Percentiles rank a stretch among this genome's conserved stretches.
Conservation (phyloP, 2,329 filamentous ascomycete genomes). For the Aureobasidium sp. region DNA sequence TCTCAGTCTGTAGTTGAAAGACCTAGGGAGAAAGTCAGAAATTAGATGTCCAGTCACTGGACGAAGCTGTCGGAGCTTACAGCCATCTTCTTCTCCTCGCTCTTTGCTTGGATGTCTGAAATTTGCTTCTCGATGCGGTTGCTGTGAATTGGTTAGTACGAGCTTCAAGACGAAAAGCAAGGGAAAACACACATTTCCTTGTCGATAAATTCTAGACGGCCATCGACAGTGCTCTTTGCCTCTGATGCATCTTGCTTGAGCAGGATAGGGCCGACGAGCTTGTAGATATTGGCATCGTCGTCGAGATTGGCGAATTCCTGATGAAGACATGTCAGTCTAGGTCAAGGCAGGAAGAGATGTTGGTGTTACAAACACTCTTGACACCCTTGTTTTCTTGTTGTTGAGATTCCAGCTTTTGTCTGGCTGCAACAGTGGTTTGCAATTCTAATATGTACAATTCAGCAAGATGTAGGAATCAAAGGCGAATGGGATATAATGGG, state of each 20-base stretch:
- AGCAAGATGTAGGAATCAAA: not conserved
- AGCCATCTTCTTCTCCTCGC: conserved; percentile 59
- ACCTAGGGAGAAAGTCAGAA: conserved; percentile 27
- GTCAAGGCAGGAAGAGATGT: not conserved
- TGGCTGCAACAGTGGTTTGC: conserved; percentile 64
- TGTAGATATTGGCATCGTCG: conserved; percentile 87
- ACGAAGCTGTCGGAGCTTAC: conserved; percentile 35
- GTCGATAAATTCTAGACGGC: conserved; percentile 82
- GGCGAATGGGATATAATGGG: not conserved
- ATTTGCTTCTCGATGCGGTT: conserved; percentile 62
- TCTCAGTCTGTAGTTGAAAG: conserved; percentile 38
- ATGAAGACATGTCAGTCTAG: not conserved
- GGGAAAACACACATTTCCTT: conserved; percentile 72
- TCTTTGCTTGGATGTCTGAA: conserved; percentile 55
- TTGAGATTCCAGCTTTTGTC: conserved; percentile 90
- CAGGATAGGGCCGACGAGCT: conserved; percentile 84
- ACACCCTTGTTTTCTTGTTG: conserved; percentile 88
- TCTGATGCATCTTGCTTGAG: conserved; percentile 92
- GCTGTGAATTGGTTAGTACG: conserved; percentile 32
- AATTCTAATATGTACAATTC: conserved; percentile 54
- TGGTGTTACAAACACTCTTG: conserved; percentile 54
- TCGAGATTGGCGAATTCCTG: conserved; percentile 76
- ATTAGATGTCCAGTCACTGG: not conserved
- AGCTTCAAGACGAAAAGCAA: not conserved
- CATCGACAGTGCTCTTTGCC: conserved; percentile 83